phyloP scores from a whole-genome alignment of 2,329 filamentous ascomycete species.

The Penicillium sp. region DNA sequence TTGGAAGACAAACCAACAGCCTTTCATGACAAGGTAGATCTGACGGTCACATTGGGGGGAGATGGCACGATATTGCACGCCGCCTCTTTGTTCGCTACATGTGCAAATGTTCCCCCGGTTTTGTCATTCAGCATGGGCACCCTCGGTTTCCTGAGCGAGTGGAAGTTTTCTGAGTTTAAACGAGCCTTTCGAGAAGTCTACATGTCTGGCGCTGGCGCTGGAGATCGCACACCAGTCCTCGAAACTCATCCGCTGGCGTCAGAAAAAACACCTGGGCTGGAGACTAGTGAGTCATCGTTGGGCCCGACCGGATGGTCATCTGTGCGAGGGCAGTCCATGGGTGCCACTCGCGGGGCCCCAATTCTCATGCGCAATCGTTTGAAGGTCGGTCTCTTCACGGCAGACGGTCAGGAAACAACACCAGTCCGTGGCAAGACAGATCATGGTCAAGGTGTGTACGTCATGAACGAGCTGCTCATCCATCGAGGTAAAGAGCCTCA shows the following conservation, averaged over 20 bases:
- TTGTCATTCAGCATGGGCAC: slow-evolving; percentile 97
- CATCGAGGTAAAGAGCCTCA: slow-evolving; percentile 91
- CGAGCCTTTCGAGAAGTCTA: slow-evolving; percentile 90
- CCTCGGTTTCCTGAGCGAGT: slow-evolving; percentile 91
- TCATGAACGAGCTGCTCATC: slow-evolving; percentile 94
- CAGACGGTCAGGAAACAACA: slow-evolving; percentile 66
- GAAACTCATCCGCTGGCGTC: slow-evolving; percentile 46
- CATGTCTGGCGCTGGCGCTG: slow-evolving; percentile 71
- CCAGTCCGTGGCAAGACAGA: slow-evolving; percentile 35
- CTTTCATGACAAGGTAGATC: slow-evolving; percentile 81
- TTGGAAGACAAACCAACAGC: slow-evolving; percentile 47
- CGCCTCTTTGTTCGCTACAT: slow-evolving; percentile 83
- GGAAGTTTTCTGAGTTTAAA: slow-evolving; percentile 94
- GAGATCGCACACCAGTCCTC: slow-evolving; percentile 53
- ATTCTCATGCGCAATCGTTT: slow-evolving; percentile 86
- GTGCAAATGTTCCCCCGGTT: slow-evolving; percentile 82
- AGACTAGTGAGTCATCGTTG: slow-evolving; percentile 36
- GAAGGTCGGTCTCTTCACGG: slow-evolving; percentile 82
- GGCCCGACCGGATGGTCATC: slow-evolving; percentile 69
- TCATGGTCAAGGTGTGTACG: slow-evolving; percentile 61
- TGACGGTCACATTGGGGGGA: slow-evolving; percentile 88
- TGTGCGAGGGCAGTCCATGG: slow-evolving; percentile 81
- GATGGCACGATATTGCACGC: slow-evolving; percentile 90
- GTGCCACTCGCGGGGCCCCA: slow-evolving; percentile 73
- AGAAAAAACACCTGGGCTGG: slow-evolving; percentile 30